Percentiles rank a stretch among this genome's conserved stretches.
Conservation (phyloP, 768 basidiomycete genomes). For the Podaxis sp. region DNA sequence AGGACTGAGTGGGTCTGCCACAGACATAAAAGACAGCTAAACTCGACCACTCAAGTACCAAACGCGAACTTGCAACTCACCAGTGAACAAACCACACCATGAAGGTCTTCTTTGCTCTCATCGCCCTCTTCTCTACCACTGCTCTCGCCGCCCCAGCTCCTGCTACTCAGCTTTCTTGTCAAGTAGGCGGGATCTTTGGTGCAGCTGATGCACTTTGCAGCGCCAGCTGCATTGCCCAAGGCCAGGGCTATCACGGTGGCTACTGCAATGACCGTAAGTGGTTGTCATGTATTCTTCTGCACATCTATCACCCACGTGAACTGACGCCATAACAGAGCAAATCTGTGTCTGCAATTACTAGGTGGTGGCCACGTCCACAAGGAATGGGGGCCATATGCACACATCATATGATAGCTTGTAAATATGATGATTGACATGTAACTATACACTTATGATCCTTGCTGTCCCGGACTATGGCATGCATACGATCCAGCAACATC, state of each 20-base stretch:
- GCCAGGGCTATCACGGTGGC: constrained; percentile 3
- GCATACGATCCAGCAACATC: too few species aligned
- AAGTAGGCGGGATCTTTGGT: constrained; percentile 7
- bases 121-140: not conserved
- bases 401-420: too few species aligned
- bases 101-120: not conserved
- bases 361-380: too few species aligned
- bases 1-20: too few species aligned
- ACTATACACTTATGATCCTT: too few species aligned
- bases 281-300: not conserved
- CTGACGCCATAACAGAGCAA: not conserved
- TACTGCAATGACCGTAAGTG: constrained; percentile 10
- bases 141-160: not conserved
- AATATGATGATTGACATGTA: too few species aligned
- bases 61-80: too few species aligned
- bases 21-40: too few species aligned
- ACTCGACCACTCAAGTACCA: too few species aligned
- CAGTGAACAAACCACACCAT: too few species aligned
- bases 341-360: not conserved
- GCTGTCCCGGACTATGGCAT: too few species aligned
- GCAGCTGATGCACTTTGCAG: constrained; percentile 7
- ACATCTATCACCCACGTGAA: not conserved
- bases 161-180: not conserved
- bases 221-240: constrained; percentile 6
- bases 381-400: too few species aligned